phyloP scores from a whole-genome alignment of 768 basidiomycete species.

The Cystofilobasidium capitatum region DNA sequence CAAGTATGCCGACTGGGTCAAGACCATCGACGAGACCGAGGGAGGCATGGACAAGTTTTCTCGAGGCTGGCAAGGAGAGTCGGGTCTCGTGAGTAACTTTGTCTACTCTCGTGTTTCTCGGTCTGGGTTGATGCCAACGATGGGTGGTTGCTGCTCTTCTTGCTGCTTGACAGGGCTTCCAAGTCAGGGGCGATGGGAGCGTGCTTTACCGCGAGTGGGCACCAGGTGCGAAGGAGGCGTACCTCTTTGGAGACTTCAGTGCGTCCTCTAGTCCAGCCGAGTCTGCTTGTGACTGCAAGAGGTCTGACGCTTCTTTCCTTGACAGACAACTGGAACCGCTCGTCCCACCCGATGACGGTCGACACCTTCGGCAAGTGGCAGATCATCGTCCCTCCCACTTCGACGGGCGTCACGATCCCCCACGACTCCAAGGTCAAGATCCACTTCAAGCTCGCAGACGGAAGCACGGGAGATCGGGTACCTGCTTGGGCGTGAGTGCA shows the following conservation, averaged over 20 bases:
- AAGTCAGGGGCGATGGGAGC: constrained; percentile 55
- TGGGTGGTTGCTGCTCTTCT: background rate
- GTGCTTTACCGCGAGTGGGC: constrained; percentile 94
- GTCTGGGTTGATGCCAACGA: background rate
- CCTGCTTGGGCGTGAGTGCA: constrained; percentile 71
- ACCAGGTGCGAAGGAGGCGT: constrained; percentile 72
- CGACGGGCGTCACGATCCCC: constrained; percentile 65
- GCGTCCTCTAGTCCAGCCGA: constrained; percentile 38
- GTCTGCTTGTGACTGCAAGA: background rate
- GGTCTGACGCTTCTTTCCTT: background rate
- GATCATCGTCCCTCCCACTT: constrained; percentile 58
- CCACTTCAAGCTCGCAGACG: constrained; percentile 73
- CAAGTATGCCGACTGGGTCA: constrained; percentile 35
- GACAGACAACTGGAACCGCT: constrained; percentile 76
- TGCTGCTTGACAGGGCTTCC: constrained; percentile 49
- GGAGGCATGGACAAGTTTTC: constrained; percentile 75
- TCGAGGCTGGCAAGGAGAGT: constrained; percentile 47
- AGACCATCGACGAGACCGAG: constrained; percentile 60
- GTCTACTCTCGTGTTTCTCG: background rate
- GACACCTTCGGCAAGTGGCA: constrained; percentile 84
- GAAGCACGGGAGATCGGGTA: constrained; percentile 75
- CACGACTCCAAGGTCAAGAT: constrained; percentile 97
- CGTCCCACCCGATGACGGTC: constrained; percentile 75
- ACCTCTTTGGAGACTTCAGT: constrained; percentile 95
- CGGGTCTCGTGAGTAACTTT: constrained; percentile 11